Base-by-base conservation (phyloP, 129 eudicot species). In the Ambrosia artemisiifolia region DNA sequence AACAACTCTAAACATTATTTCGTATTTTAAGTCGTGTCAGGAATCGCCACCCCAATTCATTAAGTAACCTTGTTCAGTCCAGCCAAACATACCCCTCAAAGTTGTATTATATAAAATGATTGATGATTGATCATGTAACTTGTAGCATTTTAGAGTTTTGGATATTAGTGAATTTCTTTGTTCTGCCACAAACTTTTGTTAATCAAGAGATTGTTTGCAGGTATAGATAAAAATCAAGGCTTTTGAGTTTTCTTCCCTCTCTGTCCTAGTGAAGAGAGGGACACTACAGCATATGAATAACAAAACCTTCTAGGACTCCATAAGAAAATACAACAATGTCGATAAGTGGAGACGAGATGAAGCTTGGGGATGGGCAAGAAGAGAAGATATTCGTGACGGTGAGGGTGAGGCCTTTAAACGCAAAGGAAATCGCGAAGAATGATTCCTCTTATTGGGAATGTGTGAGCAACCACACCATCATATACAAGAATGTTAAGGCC, bases 311-410 rank as follows among this genome's bases (percentile, higher is more conserved):
- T 67, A 63, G 78, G 80, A 59, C 75, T 69, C 68, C 68, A 12
- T 49, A 72, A 55, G 2, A 6, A 60, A 53, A 70, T 55, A 69
- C 61, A 73, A 89, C 89, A 96, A 87, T 79, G 59, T 82, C 89
- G 6, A 43, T 46, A 59, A 56, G 56, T 71, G 86, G 81, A 65
- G 90, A 89, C 9, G 84, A 82, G 19, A 42, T 70, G 10, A 14
- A 35, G 9, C 83, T 49, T 19, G 81, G 83, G 35, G 85, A 81
- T 67, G 71, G 66, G 60, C 75, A 72, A 28, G 62, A 85, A 47
- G 99, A 95, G 85, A 95, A 83, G 83, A 95, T 95, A 60, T 83
- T 79, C 53, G 99, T 95, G 57, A 76, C 99, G 5, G 91, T 95
- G 44, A 84, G 99, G 76, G 17, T 95, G 70, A 85, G 97, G 85